These are phyloP conservation scores for Bertia moriformis DNA, from an alignment of 2,329 filamentous ascomycete genomes.

Conservation along the genomic window DNA sequence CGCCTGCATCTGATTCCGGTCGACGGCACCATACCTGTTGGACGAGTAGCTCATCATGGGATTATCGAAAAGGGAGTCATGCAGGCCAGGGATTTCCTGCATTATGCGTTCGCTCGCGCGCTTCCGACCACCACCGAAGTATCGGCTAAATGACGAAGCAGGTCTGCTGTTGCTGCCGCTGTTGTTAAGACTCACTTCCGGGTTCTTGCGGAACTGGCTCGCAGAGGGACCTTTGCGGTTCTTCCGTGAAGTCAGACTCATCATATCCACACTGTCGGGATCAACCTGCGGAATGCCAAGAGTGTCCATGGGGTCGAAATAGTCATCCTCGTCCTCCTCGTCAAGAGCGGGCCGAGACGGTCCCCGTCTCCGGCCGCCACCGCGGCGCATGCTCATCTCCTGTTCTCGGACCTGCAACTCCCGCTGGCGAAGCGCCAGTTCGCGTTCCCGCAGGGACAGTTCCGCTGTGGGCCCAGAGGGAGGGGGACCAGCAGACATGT, in stretches of 20 bases:
- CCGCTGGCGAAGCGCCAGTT: constrained; percentile 46
- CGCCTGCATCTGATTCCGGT: constrained; percentile 25
- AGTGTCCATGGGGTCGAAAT: constrained; percentile 42
- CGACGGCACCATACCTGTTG: constrained; percentile 51
- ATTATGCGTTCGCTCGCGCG: constrained; percentile 46
- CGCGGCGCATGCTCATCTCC: constrained; percentile 35
- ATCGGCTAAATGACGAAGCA: neutral
- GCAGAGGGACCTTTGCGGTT: constrained; percentile 21
- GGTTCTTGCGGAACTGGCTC: neutral
- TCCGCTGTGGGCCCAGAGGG: constrained; percentile 11
- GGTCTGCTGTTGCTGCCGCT: neutral
- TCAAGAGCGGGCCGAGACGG: constrained; percentile 19
- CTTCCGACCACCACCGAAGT: neutral
- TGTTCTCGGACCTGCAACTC: constrained; percentile 50
- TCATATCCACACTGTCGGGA: constrained; percentile 56
- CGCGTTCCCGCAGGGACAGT: constrained; percentile 44
- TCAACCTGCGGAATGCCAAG: constrained; percentile 36
- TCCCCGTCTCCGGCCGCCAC: neutral
- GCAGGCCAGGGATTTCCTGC: constrained; percentile 43
- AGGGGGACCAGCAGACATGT: neutral
- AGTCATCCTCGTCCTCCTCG: constrained; percentile 50
- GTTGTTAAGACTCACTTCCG: neutral
- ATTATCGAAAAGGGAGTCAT: constrained; percentile 50
- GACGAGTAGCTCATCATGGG: constrained; percentile 57
- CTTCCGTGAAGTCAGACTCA: constrained; percentile 54